Evolutionary conservation across 2,329 filamentous ascomycete genomes (phyloP), one percentile per base, ranked within the genome.

Genomic region (Aspergillus brasiliensis): DNA sequence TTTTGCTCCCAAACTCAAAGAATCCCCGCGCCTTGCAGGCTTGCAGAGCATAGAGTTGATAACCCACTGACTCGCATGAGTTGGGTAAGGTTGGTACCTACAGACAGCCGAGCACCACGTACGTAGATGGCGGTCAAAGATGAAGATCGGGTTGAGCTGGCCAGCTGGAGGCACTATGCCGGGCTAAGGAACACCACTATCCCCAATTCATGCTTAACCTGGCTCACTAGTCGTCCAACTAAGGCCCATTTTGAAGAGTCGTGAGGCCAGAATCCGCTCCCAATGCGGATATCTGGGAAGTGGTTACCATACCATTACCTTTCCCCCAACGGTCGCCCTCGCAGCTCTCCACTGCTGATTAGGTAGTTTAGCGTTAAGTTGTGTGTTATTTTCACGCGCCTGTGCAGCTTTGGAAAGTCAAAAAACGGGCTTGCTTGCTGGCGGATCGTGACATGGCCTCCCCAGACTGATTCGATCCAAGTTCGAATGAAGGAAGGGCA

Each of bases 361-460:
- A 56, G 55, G 57, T 54, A 47, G 42, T 48, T 48, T 31, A 13
- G 47, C 25, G 28, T 46, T 52, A 51, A 47, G 47, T 37, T 21
- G n/a, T 13, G 28, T 52, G 34, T 52, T 37, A 37, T 25, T 23
- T 31, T 42, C 27, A 34, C 34, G 51, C 23, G 27, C 31, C 28
- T 34, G 31, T 34, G 31, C 31, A 34, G 31, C 31, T 34, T 25
- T 2, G 15, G 51, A 38, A 23, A 23, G 31, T 38, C 49, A 38
- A 28, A 23, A 38, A 28, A 25, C 21, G 19, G 51, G 21, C 28
- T 38, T 49, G 31, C 48, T 49, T 56, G 31, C 47, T 58, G 57
- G 61, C 59, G 47, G 61, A 57, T 66, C 60, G 57, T 67, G 62
- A 60, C 65, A 65, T 66, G 57, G 61, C 42, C 62, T 55, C 62